Conservation (phyloP, 192 early-diverging fungal species). For the Backusella tarrabulga region DNA sequence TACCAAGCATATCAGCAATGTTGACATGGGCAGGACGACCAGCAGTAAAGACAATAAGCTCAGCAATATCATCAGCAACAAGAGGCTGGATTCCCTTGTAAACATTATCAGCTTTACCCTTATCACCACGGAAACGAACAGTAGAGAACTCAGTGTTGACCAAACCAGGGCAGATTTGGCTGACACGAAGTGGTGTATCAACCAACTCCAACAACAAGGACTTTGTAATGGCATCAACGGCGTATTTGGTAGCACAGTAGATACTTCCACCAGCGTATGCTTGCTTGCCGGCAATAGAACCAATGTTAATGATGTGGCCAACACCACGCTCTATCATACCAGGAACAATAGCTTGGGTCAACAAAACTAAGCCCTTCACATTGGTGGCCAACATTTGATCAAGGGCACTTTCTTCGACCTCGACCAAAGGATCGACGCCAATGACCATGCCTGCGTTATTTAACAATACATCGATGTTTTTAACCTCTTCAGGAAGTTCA, state of each 20-base stretch:
- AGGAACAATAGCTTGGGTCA: constrained; percentile 75
- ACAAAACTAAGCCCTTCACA: constrained; percentile 84
- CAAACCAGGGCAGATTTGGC: constrained; percentile 72
- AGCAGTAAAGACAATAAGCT: constrained; percentile 80
- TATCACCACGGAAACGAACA: constrained; percentile 72
- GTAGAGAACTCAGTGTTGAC: constrained; percentile 93
- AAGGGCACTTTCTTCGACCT: constrained; percentile 21
- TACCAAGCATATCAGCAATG: constrained; percentile 60
- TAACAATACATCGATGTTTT: constrained; percentile 76
- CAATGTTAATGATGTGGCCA: constrained; percentile 87
- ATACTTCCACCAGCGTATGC: constrained; percentile 72
- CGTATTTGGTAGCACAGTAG: constrained; percentile 75
- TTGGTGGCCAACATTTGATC: constrained; percentile 73
- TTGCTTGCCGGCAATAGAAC: constrained; percentile 70
- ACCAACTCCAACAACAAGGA: constrained; percentile 76
- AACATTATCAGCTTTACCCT: constrained; percentile 61
- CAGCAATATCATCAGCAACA: constrained; percentile 69
- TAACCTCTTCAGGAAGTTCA: constrained; percentile 53
- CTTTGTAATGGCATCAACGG: constrained; percentile 78
- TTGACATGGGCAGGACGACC: constrained; percentile 71
- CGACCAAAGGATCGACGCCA: constrained; percentile 59
- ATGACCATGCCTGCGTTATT: constrained; percentile 84
- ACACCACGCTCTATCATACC: constrained; percentile 65
- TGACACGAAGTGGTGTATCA: constrained; percentile 68
- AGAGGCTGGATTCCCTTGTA: constrained; percentile 78